These are phyloP conservation scores for Pseudogymnoascus sp. DNA, from an alignment of 2,329 filamentous ascomycete species.

Conservation along the genomic window DNA sequence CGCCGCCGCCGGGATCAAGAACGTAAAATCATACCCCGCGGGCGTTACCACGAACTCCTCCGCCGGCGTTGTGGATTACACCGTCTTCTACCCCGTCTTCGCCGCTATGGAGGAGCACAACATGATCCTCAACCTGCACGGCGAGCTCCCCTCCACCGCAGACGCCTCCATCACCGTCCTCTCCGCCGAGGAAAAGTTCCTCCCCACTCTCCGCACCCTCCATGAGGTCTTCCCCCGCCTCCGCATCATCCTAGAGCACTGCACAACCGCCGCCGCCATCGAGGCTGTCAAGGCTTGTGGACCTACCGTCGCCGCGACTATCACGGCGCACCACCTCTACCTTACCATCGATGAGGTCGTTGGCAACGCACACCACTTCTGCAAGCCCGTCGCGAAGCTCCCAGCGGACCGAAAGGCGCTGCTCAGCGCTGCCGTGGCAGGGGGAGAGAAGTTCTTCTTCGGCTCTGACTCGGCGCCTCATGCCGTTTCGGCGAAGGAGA, in stretches of 20 bases:
- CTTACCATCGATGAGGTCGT: constrained; percentile 72
- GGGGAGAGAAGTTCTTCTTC: constrained; percentile 60
- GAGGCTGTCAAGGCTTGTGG: constrained; percentile 71
- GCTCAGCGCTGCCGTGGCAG: constrained; percentile 48
- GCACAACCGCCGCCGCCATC: constrained; percentile 74
- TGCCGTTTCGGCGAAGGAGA: constrained; percentile 50
- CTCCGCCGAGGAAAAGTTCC: constrained; percentile 67
- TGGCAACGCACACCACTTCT: constrained; percentile 60
- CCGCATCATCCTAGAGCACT: constrained; percentile 70
- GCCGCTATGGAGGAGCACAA: constrained; percentile 79
- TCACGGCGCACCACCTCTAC: constrained; percentile 80
- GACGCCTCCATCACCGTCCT: constrained; percentile 44
- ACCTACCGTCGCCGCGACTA: constrained; percentile 67
- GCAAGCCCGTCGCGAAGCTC: constrained; percentile 50
- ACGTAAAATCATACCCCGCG: constrained; percentile 32
- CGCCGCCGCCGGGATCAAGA: constrained; percentile 22
- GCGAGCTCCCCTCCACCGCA: constrained; percentile 55
- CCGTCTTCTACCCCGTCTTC: constrained; percentile 70
- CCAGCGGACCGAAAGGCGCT: constrained; percentile 43
- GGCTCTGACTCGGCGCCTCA: constrained; percentile 59
- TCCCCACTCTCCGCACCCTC: constrained; percentile 68
- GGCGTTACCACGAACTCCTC: constrained; percentile 59
- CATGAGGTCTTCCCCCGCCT: constrained; percentile 68
- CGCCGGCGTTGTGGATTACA: constrained; percentile 61
- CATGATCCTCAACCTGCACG: constrained; percentile 87